Base-by-base conservation (phyloP, 2,329 filamentous ascomycete genomes). In the Pyrenophora graminea region DNA sequence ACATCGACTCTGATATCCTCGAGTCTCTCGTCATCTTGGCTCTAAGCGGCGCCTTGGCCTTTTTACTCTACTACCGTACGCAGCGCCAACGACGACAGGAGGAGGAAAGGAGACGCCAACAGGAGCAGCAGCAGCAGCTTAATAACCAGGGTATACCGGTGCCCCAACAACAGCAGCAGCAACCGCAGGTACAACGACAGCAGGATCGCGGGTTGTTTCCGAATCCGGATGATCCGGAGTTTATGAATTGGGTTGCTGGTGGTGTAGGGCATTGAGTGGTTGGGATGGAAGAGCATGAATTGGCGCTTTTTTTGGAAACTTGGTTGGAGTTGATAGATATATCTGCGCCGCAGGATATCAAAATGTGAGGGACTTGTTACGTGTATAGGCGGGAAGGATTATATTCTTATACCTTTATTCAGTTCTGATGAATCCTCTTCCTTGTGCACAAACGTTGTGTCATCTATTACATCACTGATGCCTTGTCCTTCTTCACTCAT, bases 11-110 rank as follows among this genome's bases (percentile, higher is more conserved):
- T 39, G 89, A 90, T 10, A 77, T 96, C 13, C 61, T 97, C 9
- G 94, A 97, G 73, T 93, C 88, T 37, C 74, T 97, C 19, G 78
- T 96, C 38, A 95, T 99, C 55, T 79, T 97, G 12, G 87, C 84
- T 1, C 77, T 97, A 12, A 87, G 89, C 0, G 85, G 86, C 12
- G 85, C 85, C 1, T 79, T 97, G 46, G 85, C 89, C 0, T 83
- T 89, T 45, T 77, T 97, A 27, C 81, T 97, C 13, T 96, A 91
- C 73, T 93, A 94, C 71, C 80, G 85, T 85, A 67, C 79, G 85
- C 88, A 90, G 66, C 79, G 86, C 59, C 73, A 75, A 58, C 64
- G 74, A 31, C 51, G 73, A 44, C 74, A 75, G 56, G 77, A 80
- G 58, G 77, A 77, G 52, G 67, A 72, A 53, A 61, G 69, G 32